phyloP scores from a whole-genome alignment of 2,329 filamentous ascomycete species.

The Aschersonia sp. region DNA sequence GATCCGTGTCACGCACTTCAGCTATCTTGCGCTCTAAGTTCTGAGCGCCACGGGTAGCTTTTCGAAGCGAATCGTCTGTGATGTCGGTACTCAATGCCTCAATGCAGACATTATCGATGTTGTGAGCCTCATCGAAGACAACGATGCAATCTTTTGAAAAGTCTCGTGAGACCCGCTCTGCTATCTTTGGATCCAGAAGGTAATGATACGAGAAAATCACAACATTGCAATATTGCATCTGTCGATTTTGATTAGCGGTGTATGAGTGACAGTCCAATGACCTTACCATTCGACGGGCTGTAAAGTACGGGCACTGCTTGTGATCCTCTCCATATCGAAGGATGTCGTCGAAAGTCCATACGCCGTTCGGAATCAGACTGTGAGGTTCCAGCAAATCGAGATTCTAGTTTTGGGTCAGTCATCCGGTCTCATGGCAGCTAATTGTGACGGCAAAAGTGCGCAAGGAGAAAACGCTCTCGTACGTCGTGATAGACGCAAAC shows the following conservation, averaged over 20 bases:
- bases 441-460: neutral
- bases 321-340: slow-evolving; percentile 84
- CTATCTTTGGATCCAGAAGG: slow-evolving; percentile 92
- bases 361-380: slow-evolving; percentile 84
- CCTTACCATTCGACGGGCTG: slow-evolving; percentile 75
- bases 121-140: slow-evolving; percentile 97
- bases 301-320: slow-evolving; percentile 97
- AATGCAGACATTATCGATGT: slow-evolving; percentile 99
- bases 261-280: neutral
- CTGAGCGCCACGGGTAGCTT: slow-evolving; percentile 77
- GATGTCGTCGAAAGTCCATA: slow-evolving; percentile 89
- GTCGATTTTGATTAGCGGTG: slow-evolving; percentile 4
- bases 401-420: slow-evolving; percentile 38
- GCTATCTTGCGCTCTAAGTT: slow-evolving; percentile 84
- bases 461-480: slow-evolving; percentile 11
- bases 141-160: slow-evolving; percentile 97
- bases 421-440: too few species aligned
- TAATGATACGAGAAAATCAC: slow-evolving; percentile 99
- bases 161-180: slow-evolving; percentile 86
- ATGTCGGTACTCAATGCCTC: slow-evolving; percentile 94
- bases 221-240: slow-evolving; percentile 99
- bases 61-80: slow-evolving; percentile 85
- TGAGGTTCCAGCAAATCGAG: slow-evolving; percentile 89
- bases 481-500: slow-evolving; percentile 93
- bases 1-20: slow-evolving; percentile 92